These are phyloP conservation scores for Leishmania arabica DNA, from an alignment of 208 protist genomes.

Conservation along the genomic window DNA sequence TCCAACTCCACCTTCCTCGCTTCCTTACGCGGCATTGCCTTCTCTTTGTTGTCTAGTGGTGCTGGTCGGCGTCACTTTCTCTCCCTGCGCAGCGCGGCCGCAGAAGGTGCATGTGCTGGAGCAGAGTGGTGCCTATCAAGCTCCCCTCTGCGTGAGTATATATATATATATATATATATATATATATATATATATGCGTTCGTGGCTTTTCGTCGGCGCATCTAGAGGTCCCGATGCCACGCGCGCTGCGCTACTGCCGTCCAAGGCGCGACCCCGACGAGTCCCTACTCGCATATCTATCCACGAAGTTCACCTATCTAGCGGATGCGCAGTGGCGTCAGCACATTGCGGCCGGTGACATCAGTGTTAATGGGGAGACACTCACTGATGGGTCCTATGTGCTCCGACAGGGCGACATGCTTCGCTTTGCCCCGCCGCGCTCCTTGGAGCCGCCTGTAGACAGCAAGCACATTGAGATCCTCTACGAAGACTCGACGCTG, in stretches of 20 bases:
- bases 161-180: too few species aligned
- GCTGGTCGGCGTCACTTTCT: neutral
- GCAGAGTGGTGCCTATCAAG: neutral
- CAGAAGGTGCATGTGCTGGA: neutral
- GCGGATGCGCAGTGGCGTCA: constrained; percentile 44
- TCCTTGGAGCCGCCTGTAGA: constrained; percentile 74
- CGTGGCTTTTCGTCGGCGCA: neutral
- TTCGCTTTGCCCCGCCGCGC: constrained; percentile 71
- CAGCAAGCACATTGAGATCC: constrained; percentile 46
- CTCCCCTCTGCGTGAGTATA: too few species aligned
- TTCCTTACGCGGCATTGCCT: neutral
- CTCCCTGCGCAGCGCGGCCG: neutral
- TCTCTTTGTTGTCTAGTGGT: neutral
- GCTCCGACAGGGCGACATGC: constrained; percentile 56
- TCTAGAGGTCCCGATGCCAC: constrained; percentile 36
- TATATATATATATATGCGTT: neutral
- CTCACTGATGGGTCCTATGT: constrained; percentile 19
- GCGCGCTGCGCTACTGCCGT: constrained; percentile 63
- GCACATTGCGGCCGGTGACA: constrained; percentile 54
- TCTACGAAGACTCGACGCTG: constrained; percentile 59
- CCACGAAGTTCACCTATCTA: constrained; percentile 62
- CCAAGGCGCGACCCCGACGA: constrained; percentile 49
- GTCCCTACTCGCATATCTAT: constrained; percentile 52
- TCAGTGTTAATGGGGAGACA: constrained; percentile 38
- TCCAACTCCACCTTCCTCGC: neutral